Evolutionary conservation across 805 yeast genomes (phyloP), one percentile per base, ranked within the genome.

Genomic region (Kluyveromyces starmeri): DNA sequence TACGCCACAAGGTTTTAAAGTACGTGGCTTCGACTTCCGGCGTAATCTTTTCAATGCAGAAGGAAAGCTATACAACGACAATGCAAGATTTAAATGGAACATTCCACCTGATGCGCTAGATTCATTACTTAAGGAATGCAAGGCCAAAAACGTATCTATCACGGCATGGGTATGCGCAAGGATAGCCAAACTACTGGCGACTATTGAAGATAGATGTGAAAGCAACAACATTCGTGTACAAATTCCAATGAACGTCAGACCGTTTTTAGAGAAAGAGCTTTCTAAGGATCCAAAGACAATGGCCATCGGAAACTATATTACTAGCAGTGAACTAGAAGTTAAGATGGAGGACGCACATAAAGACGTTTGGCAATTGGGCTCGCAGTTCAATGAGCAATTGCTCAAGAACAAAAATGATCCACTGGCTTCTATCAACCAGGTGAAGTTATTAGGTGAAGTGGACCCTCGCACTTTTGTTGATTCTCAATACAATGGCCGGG

Each of bases 201-300:
- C 20, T 11, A n/a, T 20, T 9, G 17, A 12, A 13, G 17, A 21
- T 15, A 4, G 12, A 21, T 13, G 16, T n/a, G 5, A 15, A 14
- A 26, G 33, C 2, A 30, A 20, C n/a, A 5, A 21, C 16, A 15
- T 30, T 15, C 12, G 13, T 10, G 16, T 30, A 10, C 13, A 21
- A n/a, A 22, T 30, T 19, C 33, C 33, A 14, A 20, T 30, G 16
- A 30, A 30, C 16, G 13, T 12, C 12, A 30, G 33, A 16, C n/a
- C 16, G 4, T 30, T n/a, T n/a, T 14, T 30, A 13, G 15, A 13
- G n/a, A 13, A 20, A 19, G 4, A 4, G 15, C 15, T 30, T 11
- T 5, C 9, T 8, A 22, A 30, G 19, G 17, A 30, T 30, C 16
- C 26, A n/a, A 22, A 30, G 6, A 5, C 23, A n/a, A 15, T 30